Evolutionary conservation across 1,284 basidiomycete genomes (phyloP).

Genomic region (Cryptococcus hybrid): DNA sequence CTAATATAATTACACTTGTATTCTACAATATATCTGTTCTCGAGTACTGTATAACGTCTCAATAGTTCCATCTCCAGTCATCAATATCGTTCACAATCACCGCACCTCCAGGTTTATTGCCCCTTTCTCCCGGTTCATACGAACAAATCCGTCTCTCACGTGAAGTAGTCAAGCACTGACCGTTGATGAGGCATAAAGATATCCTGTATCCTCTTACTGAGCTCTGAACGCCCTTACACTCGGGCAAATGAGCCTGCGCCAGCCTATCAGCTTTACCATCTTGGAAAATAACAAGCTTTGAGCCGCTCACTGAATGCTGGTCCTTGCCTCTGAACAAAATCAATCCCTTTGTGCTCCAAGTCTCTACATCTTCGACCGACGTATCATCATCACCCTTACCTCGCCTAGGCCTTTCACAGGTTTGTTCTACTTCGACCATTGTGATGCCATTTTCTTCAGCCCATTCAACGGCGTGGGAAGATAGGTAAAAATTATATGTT

Average conservation of each 20-base stretch:
- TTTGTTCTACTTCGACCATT: slow-evolving; percentile 36
- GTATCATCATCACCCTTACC: slow-evolving; percentile 16
- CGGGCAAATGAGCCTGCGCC: slow-evolving; percentile 16
- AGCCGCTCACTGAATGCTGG: slow-evolving; percentile 15
- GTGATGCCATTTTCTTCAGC: slow-evolving; percentile 8
- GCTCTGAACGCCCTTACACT: slow-evolving; percentile 25
- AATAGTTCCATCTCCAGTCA: slow-evolving; percentile 40
- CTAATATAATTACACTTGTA: background rate
- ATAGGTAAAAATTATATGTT: slow-evolving; percentile 8
- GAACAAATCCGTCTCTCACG: slow-evolving; percentile 35
- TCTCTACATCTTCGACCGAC: slow-evolving; percentile 15
- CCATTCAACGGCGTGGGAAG: too few relatives aligned
- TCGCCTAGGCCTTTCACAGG: slow-evolving; percentile 26
- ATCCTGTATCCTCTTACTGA: slow-evolving; percentile 39
- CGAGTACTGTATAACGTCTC: slow-evolving; percentile 3
- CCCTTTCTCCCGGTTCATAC: slow-evolving; percentile 28
- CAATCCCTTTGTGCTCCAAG: slow-evolving; percentile 16
- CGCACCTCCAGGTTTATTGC: slow-evolving; percentile 27
- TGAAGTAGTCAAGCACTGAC: slow-evolving; percentile 26
- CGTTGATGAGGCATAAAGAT: slow-evolving; percentile 25
- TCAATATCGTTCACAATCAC: slow-evolving; percentile 35
- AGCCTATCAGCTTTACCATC: background rate
- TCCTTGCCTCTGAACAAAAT: slow-evolving; percentile 18
- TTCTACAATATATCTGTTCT: background rate
- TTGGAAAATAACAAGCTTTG: background rate